Evolutionary conservation across 1,284 basidiomycete genomes (phyloP), one percentile per base, ranked within the genome.

Genomic region (Schizophyllum commune): DNA sequence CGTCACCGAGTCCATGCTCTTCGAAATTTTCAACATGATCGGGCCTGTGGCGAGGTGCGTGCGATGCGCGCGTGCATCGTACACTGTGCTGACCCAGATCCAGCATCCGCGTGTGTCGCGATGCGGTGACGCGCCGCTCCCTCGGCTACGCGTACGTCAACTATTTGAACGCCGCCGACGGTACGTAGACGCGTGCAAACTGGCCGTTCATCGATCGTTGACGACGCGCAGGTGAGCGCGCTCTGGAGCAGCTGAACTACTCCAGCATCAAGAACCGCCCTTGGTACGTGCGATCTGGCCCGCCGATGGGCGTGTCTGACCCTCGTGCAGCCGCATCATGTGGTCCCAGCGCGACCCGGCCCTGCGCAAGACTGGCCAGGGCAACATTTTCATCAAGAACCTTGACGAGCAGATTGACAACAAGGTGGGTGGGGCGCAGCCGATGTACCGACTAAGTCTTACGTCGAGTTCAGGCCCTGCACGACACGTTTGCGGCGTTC

Each of bases 331-430:
- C 83, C 95, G 97, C 72, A 99, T 99, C 83, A 99, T 99, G 97
- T 98, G 97, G 96, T 98, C 96, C 72, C 96, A 99, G 86, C 94
- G 97, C 75, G 97, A 99, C 82, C 97, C 97, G 65, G 93, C 94
- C 69, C 87, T 99, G 72, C 94, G 97, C 78, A 98, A 99, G 86
- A 98, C 96, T 67, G 96, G 96, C 67, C 95, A 98, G 80, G 97
- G 97, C 77, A 99, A 99, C 79, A 96, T 99, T 74, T 99, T 99
- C 81, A 99, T 99, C 83, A 99, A 99, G 83, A 99, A 99, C 80
- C 81, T 99, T 68, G 97, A 99, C 75, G 94, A 97, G 77, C 84
- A 84, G 65, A 99, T 99, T 70, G 97, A 99, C 81, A 99, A 99
- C 86, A 99, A 99, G 88, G 90, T 90, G 61, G 59, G 72, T 71